Base-by-base conservation (phyloP, 2,329 filamentous ascomycete species). In the Byssothecium circinans region DNA sequence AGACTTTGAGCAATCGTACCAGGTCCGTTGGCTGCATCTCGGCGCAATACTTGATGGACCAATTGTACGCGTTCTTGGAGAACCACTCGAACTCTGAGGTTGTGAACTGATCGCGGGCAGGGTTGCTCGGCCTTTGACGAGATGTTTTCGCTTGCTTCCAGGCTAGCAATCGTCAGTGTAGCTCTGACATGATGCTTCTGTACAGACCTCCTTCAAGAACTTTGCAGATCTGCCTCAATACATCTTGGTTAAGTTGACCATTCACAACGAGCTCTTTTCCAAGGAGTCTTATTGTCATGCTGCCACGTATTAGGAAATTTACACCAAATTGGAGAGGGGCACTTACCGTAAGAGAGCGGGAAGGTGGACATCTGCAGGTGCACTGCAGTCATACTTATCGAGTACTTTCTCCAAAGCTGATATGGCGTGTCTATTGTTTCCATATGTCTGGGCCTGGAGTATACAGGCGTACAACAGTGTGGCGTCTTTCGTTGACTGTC, bases 391-490 rank as follows among this genome's bases (percentile, higher is more conserved):
- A 49, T 79, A 77, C 43, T 78, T 81, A 22, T 82, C 76, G 12
- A 87, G 72, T 1, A 90, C 74, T 48, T 79, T 75, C 54, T 82
- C 81, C 38, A 91, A 65, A 10, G 81, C 80, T 23, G 75, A 67
- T 11, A 85, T 72, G 2, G 85, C 81, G 53, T 86, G 82, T 0
- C 74, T 53, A 41, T 80, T 84, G 51, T 89, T 81, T 0, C 84
- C 82, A 1, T 75, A 74, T 52, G 83, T 76, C 41, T 91, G 84
- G 2, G 89, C 87, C 66, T 95, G 89, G 22, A 89, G 74, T 18
- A 89, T 82, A 58, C 91, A 96, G 1, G 89, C 88, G 54, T 91
- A 90, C 1, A 96, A 75, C 35, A 90, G 81, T 12, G 83, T 82
- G 17, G 77, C 74, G 27, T 85, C 80, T 18, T 79, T 77, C 1